Conservation (phyloP, 2,329 filamentous ascomycete genomes). For the Calonectria montana region DNA sequence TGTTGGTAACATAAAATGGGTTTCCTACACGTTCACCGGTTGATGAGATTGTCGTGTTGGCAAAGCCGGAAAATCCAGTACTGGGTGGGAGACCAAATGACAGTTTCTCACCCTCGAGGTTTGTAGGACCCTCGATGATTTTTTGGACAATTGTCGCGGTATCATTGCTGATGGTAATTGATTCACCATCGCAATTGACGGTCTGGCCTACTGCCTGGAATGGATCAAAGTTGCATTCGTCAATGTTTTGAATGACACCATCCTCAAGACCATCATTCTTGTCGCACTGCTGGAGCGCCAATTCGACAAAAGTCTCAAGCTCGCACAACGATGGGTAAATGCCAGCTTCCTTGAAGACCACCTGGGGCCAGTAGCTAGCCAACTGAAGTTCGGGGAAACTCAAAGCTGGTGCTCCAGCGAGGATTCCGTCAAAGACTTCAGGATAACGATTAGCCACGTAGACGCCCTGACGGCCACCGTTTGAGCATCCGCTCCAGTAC, state of each 20-base stretch:
- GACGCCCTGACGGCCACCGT: constrained; percentile 15
- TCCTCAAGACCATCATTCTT: constrained; percentile 6
- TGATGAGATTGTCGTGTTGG: not conserved
- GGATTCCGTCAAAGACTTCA: too few relatives aligned
- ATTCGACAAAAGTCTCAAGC: not conserved
- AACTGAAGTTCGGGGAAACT: not conserved
- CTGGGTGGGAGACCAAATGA: not conserved
- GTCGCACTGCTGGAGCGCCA: constrained; percentile 8
- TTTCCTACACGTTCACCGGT: not conserved
- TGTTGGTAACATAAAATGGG: not conserved
- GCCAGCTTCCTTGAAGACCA: constrained; percentile 5
- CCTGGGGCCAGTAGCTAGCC: constrained; percentile 15
- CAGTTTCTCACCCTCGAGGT: not conserved
- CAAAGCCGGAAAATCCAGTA: not conserved
- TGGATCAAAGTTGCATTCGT: constrained; percentile 15
- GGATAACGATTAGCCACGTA: not conserved
- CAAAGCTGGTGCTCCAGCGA: not conserved
- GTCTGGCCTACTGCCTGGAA: not conserved
- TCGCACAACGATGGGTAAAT: constrained; percentile 9
- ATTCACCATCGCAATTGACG: not conserved
- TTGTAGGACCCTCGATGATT: not conserved
- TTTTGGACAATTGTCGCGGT: not conserved
- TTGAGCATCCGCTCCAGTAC: constrained; percentile 21
- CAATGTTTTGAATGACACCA: not conserved
- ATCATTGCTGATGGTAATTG: not conserved